phyloP scores from a whole-genome alignment of 2,329 filamentous ascomycete genomes.

The Cytospora chrysosperma region DNA sequence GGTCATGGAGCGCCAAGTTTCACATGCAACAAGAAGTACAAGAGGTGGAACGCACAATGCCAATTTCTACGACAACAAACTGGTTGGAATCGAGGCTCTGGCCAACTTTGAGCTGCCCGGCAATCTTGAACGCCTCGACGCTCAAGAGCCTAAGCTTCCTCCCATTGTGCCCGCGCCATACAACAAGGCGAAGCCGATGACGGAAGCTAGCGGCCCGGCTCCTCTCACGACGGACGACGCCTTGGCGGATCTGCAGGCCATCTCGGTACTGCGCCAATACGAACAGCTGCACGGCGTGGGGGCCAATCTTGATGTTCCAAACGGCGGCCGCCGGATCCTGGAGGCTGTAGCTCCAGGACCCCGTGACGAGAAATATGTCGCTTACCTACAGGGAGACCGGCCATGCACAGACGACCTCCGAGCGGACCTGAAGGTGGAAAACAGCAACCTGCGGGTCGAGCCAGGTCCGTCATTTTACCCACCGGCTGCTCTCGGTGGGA shows the following conservation, averaged over 20 bases:
- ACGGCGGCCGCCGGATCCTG: slow-evolving; percentile 55
- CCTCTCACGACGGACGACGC: slow-evolving; percentile 52
- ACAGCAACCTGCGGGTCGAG: slow-evolving; percentile 40
- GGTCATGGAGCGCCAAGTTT: slow-evolving; percentile 62
- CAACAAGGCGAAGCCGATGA: slow-evolving; percentile 55
- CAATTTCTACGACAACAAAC: slow-evolving; percentile 57
- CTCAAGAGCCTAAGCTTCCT: slow-evolving; percentile 58
- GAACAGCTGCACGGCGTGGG: slow-evolving; percentile 53
- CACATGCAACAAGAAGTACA: slow-evolving; percentile 63
- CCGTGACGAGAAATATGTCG: slow-evolving; percentile 47
- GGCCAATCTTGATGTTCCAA: slow-evolving; percentile 54
- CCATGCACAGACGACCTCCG: slow-evolving; percentile 49
- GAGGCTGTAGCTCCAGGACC: slow-evolving; percentile 53
- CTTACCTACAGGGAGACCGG: slow-evolving; percentile 46
- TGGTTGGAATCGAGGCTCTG: slow-evolving; percentile 60
- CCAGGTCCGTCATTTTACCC: slow-evolving; percentile 37
- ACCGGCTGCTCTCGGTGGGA: slow-evolving; percentile 36
- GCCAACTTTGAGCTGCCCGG: slow-evolving; percentile 58
- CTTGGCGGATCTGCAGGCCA: slow-evolving; percentile 55
- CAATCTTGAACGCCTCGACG: slow-evolving; percentile 57
- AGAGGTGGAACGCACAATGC: slow-evolving; percentile 51
- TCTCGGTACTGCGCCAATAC: slow-evolving; percentile 58
- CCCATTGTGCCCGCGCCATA: slow-evolving; percentile 57
- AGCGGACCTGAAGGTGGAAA: slow-evolving; percentile 49
- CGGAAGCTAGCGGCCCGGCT: slow-evolving; percentile 56